Conservation (phyloP, 2,329 filamentous ascomycete genomes). For the Seiridium cupressi region DNA sequence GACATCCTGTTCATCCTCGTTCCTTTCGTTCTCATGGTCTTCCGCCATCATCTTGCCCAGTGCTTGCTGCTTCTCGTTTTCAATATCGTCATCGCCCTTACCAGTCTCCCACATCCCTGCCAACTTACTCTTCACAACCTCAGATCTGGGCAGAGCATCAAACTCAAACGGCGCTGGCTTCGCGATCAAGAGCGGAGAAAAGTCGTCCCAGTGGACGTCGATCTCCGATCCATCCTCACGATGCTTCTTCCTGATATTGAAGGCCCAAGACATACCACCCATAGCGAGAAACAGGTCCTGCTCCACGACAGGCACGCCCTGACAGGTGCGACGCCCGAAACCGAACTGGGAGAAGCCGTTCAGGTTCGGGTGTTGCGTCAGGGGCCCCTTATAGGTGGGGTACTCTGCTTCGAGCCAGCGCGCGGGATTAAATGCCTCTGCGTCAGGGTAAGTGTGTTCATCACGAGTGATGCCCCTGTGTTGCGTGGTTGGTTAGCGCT, state of each 20-base stretch:
- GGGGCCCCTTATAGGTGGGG: slow-evolving; percentile 37
- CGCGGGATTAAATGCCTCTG: slow-evolving; percentile 36
- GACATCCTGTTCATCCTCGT: neutral
- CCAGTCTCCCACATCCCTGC: slow-evolving; percentile 33
- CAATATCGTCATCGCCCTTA: slow-evolving; percentile 30
- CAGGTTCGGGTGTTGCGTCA: slow-evolving; percentile 35
- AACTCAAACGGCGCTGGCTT: slow-evolving; percentile 39
- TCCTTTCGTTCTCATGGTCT: neutral
- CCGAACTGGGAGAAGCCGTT: slow-evolving; percentile 47
- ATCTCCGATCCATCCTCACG: slow-evolving; percentile 24
- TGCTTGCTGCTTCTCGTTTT: slow-evolving; percentile 14
- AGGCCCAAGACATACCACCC: slow-evolving; percentile 35
- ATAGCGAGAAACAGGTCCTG: slow-evolving; percentile 38
- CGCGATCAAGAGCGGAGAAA: slow-evolving; percentile 41
- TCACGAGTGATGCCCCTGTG: slow-evolving; percentile 45
- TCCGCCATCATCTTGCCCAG: slow-evolving; percentile 7
- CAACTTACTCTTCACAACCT: slow-evolving; percentile 22
- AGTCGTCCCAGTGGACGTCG: slow-evolving; percentile 42
- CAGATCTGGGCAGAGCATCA: slow-evolving; percentile 28
- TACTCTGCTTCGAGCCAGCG: slow-evolving; percentile 35
- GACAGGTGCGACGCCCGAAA: slow-evolving; percentile 50
- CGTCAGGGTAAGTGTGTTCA: slow-evolving; percentile 34
- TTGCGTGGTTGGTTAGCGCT: slow-evolving; percentile 10
- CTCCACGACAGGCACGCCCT: slow-evolving; percentile 39
- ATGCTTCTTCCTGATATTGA: slow-evolving; percentile 28